A percentile compares a stretch with the other conserved stretches of the same genome.
Conservation (phyloP, 768 basidiomycete genomes). For the Leccinum ochraceum region DNA sequence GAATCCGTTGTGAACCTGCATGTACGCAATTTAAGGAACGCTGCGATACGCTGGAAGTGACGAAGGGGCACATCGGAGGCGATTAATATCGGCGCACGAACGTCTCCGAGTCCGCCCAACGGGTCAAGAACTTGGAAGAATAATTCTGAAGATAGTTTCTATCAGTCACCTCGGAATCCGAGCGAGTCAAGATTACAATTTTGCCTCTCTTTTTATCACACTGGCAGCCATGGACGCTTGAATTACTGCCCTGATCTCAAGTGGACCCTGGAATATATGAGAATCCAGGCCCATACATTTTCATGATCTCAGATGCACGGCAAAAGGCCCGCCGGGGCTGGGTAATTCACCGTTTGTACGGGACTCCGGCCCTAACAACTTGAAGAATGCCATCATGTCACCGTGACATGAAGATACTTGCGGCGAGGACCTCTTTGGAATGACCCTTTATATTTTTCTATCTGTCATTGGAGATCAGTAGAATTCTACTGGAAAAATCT, state of each 20-base stretch:
- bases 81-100: too few species aligned
- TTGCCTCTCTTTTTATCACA: neutral
- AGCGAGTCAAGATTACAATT: neutral
- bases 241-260: neutral
- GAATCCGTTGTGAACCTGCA: too few species aligned
- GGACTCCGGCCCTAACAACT: neutral
- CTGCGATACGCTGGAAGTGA: neutral
- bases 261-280: neutral
- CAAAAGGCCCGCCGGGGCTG: neutral
- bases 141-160: neutral
- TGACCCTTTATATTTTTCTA: neutral
- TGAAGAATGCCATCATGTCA: neutral
- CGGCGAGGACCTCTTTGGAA: neutral
- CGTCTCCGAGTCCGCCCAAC: too few species aligned
- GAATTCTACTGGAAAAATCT: neutral
- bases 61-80: neutral
- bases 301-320: constrained; percentile 5
- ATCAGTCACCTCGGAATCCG: neutral
- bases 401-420: neutral
- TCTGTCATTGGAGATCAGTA: neutral
- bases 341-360: neutral
- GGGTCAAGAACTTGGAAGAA: too few species aligned
- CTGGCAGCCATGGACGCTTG: neutral
- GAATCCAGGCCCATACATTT: neutral
- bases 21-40: neutral